Percentiles rank a stretch among this genome's conserved stretches.
Conservation (phyloP, 495 filamentous ascomycete species). For the Penicillium ucsense region DNA sequence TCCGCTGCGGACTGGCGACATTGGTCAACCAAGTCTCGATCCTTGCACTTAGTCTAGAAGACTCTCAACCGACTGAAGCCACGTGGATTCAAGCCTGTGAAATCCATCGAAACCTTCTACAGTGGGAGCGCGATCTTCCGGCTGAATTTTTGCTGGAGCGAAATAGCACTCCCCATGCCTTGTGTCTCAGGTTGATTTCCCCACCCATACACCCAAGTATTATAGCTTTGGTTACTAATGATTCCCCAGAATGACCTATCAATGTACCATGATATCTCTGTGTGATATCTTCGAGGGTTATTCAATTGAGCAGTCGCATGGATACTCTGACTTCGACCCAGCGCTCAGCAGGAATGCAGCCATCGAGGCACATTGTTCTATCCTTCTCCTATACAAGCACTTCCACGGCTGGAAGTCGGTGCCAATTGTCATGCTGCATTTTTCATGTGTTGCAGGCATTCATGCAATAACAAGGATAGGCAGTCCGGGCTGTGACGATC, state of each 20-base stretch:
- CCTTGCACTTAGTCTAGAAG: neutral
- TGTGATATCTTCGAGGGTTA: neutral
- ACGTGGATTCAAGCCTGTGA: neutral
- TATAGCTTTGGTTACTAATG: neutral
- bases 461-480: slow-evolving; percentile 11
- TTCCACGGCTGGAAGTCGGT: slow-evolving; percentile 18
- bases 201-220: neutral
- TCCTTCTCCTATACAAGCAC: slow-evolving; percentile 15
- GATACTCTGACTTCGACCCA: neutral
- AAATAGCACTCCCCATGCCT: neutral
- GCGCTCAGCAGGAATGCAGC: neutral
- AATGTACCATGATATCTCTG: neutral
- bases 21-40: neutral
- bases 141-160: neutral
- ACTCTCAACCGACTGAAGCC: neutral
- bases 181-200: neutral
- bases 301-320: neutral
- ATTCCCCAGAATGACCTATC: neutral
- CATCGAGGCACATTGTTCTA: slow-evolving; percentile 15
- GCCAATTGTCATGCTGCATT: slow-evolving; percentile 23
- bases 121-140: neutral
- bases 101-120: neutral
- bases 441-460: slow-evolving; percentile 16
- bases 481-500: neutral
- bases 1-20: neutral